Base-by-base conservation (phyloP, 352 stramenopile species). In the Phytophthora chlamydospora region DNA sequence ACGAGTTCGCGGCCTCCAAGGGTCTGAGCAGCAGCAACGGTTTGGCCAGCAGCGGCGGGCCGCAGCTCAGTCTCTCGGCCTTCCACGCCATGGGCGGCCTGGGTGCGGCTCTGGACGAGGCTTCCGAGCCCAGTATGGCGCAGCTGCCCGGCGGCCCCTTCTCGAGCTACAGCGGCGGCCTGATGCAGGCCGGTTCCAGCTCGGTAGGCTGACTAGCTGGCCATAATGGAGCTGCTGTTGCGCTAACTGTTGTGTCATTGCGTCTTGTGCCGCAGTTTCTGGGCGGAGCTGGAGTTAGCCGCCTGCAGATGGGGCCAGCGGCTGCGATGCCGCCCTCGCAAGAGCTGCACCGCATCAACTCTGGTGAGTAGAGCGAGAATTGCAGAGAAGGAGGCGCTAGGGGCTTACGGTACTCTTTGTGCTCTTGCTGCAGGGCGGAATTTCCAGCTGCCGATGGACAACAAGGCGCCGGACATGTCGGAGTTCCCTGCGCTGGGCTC, bases 391-490 rank as follows among this genome's bases (percentile, higher is more conserved):
- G 8, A 17, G n/a, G 16, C 14, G 16, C 29, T 55, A 24, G 39
- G 5, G 21, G 32, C 11, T 48, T 31, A 35, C 9, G 31, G 41
- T 35, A 10, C 41, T 60, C 1, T 55, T 75, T 16, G 57, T 80
- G 40, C 76, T 78, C 9, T 39, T 47, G n/a, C 9, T 66, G 6
- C 44, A 89, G 83, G 76, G 53, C 74, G 80, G 21, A 76, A 49
- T 57, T 84, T 89, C 27, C 80, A 79, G 33, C 13, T 82, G 42
- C 63, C 71, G 19, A 50, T 60, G 3, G 83, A 92, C 44, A 89
- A 79, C 57, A 92, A 90, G 51, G 76, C 81, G 3, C 85, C 85
- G 2, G 85, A 95, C 62, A 90, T 95, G 80, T 93, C 85, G 3
- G 85, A 95, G 34, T 95, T 95, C 58, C 85, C 85, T 40, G 85